Evolutionary conservation across 2,329 filamentous ascomycete species (phyloP), one percentile per base, ranked within the genome.

Genomic region (Beauveria caledonica): DNA sequence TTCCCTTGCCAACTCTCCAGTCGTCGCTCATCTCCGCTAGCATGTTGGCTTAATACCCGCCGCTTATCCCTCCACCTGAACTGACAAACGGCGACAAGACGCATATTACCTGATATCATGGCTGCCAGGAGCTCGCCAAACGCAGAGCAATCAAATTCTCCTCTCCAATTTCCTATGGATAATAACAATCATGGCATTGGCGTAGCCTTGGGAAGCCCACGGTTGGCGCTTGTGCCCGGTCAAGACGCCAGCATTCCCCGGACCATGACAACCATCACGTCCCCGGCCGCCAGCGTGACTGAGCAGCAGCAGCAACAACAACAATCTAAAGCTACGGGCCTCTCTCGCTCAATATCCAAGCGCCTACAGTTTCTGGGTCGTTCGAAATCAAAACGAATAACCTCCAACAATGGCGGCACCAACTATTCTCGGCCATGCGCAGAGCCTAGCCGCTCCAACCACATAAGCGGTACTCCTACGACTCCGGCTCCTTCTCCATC

Each of bases 151-250:
- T 15, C 56, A 19, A 42, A 13, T 15, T n/a, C 48, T 17, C 46
- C 56, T 15, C 23, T 39, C 8, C 46, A 40, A 5, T 52, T 51
- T 45, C 56, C 46, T 5, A 45, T 21, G 10, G 39, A 36, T 4
- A 39, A n/a, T 8, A 27, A n/a, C 39, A 25, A 45, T n/a, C 44
- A 58, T 63, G 78, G 76, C 65, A 91, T 92, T 63, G 89, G 89
- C 10, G 86, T 92, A 79, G 88, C 88, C 1, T 74, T 91, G 60
- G 88, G 88, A 36, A 91, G 87, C 67, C 88, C 88, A 9, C 23
- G 46, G 3, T 25, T 75, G 78, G n/a, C 75, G 76, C 44, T 71
- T 73, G 17, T 25, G 15, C 73, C 74, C 17, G 39, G 62, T 64
- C 39, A 59, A 58, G 58, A 60, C 57, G 40, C 63, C 65, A 40